A percentile compares a stretch with the other conserved stretches of the same genome.
phyloP scores from a whole-genome alignment of 805 yeast genomes.

The Metschnikowia corniflorae region DNA sequence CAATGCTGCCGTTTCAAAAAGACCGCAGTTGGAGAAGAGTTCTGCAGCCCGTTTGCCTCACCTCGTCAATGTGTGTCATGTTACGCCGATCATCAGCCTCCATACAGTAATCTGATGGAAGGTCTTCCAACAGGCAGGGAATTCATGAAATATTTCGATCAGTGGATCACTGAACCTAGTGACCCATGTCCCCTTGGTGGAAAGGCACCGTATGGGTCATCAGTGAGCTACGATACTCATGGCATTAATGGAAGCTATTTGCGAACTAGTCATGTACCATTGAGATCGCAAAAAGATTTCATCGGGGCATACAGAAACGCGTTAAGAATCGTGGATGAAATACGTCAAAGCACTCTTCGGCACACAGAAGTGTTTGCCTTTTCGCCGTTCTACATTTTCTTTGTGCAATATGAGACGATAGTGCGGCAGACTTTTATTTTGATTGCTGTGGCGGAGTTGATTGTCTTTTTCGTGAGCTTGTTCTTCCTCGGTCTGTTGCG shows the following conservation, averaged over 20 bases:
- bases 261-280: constrained; percentile 74
- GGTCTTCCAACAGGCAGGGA: constrained; percentile 76
- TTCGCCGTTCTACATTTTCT: constrained; percentile 89
- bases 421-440: constrained; percentile 54
- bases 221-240: constrained; percentile 36
- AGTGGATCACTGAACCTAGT: constrained; percentile 83
- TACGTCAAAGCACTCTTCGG: constrained; percentile 33
- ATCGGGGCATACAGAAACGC: constrained; percentile 76
- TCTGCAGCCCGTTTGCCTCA: constrained; percentile 66
- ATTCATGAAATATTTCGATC: constrained; percentile 66
- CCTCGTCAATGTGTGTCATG: constrained; percentile 73
- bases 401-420: constrained; percentile 79
- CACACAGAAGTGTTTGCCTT: constrained; percentile 72
- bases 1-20: constrained; percentile 79
- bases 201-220: constrained; percentile 77
- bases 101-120: constrained; percentile 70
- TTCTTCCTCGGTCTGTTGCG: constrained; percentile 63
- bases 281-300: constrained; percentile 79
- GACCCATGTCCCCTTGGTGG: constrained; percentile 96
- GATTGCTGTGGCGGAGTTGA: constrained; percentile 47
- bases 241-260: constrained; percentile 59
- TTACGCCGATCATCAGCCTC: constrained; percentile 52
- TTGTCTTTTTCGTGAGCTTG: constrained; percentile 52
- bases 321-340: constrained; percentile 57
- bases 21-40: constrained; percentile 33